Evolutionary conservation across 108 stramenopile species (phyloP), one percentile per base, ranked within the genome.

Genomic region (Poteriospumella lacustris): DNA sequence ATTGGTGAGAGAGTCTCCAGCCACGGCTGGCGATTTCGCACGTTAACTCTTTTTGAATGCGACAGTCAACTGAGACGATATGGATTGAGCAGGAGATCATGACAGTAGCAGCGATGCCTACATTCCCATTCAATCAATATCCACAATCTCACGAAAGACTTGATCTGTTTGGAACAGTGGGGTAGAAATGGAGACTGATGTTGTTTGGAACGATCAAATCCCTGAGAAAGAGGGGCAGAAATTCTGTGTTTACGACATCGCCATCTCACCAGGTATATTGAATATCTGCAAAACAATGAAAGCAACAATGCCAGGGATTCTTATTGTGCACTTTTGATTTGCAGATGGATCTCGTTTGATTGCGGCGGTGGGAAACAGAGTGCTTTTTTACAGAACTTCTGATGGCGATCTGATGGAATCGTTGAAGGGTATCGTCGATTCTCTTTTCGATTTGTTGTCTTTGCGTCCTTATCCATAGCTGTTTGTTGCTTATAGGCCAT

Each of bases 291-390:
- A 1, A 19, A 1, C 1, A 2, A 1, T 26, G 52, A 1, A 38
- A 31, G 2, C 58, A 59, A 33, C 52, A 59, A 28, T 73, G 9
- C 5, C 15, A 43, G 2, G 28, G 12, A 28, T 58, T 73, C 9
- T 39, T 44, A 24, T 39, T 24, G 42, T 5, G n/a, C n/a, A 24
- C 41, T 56, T 39, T 5, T 15, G 28, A 58, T 9, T 28, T 58
- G 64, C 80, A 34, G 86, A 85, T 56, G 88, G 88, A 15, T 68
- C 81, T 9, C 43, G 67, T 29, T 24, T 89, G 40, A 75, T 89
- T 12, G 88, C 84, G 0, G 88, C 88, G 1, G 87, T 83, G 12
- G 84, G 84, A 0, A 75, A 77, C 79, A 81, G 87, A 19, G 87
- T 89, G 0, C 68, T 89, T 9, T 79, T 88, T 0, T 89, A 89